Percentiles rank a stretch among this genome's conserved stretches.
phyloP scores from a whole-genome alignment of 768 basidiomycete genomes.

The Rhizopogon sp. region DNA sequence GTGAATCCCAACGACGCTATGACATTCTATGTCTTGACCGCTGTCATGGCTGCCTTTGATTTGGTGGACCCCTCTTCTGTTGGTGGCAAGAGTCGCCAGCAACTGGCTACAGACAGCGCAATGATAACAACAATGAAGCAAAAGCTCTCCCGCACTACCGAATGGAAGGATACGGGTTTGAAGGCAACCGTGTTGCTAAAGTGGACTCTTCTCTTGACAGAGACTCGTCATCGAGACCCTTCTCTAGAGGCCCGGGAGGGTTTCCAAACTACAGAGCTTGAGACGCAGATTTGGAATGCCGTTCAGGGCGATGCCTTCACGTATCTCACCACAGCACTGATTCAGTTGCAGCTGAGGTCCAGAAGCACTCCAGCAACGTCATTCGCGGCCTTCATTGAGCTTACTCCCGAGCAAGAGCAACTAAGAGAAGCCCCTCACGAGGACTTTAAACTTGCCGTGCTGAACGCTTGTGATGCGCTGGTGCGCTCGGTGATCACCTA shows the following conservation, averaged over 20 bases:
- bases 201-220: slow-evolving; percentile 84
- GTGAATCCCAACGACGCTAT: slow-evolving; percentile 62
- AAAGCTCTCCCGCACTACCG: slow-evolving; percentile 43
- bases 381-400: slow-evolving; percentile 36
- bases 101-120: slow-evolving; percentile 39
- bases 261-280: slow-evolving; percentile 74
- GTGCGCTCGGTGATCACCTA: slow-evolving; percentile 68
- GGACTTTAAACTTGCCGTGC: slow-evolving; percentile 46
- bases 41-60: slow-evolving; percentile 64
- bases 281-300: slow-evolving; percentile 76
- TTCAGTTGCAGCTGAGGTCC: slow-evolving; percentile 44
- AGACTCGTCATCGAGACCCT: slow-evolving; percentile 64
- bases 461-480: slow-evolving; percentile 66
- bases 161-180: slow-evolving; percentile 68
- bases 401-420: slow-evolving; percentile 31
- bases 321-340: slow-evolving; percentile 58
- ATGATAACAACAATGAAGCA: slow-evolving; percentile 56
- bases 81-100: slow-evolving; percentile 41
- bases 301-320: slow-evolving; percentile 80
- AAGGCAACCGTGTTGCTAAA: slow-evolving; percentile 75
- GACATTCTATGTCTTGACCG: slow-evolving; percentile 62
- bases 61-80: slow-evolving; percentile 49
- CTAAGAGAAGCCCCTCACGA: slow-evolving; percentile 35
- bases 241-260: slow-evolving; percentile 59
- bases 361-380: slow-evolving; percentile 27